Evolutionary conservation across 2,329 filamentous ascomycete genomes (phyloP).

Genomic region (Pestalotiopsis sp.): DNA sequence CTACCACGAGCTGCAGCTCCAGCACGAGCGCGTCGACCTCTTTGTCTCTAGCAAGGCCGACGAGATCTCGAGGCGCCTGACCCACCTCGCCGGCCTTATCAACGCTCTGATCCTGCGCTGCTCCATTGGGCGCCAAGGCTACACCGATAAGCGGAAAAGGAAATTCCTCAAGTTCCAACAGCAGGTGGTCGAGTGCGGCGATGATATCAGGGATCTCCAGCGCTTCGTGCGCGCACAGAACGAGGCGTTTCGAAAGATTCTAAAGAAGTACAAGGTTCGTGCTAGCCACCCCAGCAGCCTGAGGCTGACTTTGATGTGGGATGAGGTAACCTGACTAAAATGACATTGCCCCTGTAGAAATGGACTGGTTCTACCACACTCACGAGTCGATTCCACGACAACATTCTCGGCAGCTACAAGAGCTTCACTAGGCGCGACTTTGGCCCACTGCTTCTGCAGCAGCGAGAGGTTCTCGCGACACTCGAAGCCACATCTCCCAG

Average conservation of each 20-base stretch:
- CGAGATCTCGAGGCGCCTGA: constrained; percentile 70
- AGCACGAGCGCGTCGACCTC: constrained; percentile 77
- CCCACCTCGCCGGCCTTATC: constrained; percentile 51
- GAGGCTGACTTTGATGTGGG: constrained; percentile 10
- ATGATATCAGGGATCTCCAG: constrained; percentile 71
- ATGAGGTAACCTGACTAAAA: not conserved
- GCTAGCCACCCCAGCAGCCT: not conserved
- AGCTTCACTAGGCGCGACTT: constrained; percentile 75
- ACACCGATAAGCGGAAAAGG: constrained; percentile 51
- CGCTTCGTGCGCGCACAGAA: constrained; percentile 76
- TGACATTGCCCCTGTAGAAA: constrained; percentile 55
- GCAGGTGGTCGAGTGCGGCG: constrained; percentile 60
- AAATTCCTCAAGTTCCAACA: constrained; percentile 57
- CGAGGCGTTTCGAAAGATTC: constrained; percentile 77
- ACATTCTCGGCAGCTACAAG: constrained; percentile 66
- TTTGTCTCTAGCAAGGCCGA: constrained; percentile 82
- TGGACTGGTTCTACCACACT: constrained; percentile 77
- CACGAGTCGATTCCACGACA: constrained; percentile 66
- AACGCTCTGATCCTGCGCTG: constrained; percentile 50
- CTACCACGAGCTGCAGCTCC: constrained; percentile 69
- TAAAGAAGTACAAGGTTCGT: constrained; percentile 79
- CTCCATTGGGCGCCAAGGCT: constrained; percentile 32
- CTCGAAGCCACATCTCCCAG: constrained; percentile 49
- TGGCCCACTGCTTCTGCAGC: constrained; percentile 49
- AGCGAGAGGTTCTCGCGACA: constrained; percentile 51